Evolutionary conservation across 225 moss, liverwort and hornwort genomes (phyloP).

Genomic region (Climacium dendroides): DNA sequence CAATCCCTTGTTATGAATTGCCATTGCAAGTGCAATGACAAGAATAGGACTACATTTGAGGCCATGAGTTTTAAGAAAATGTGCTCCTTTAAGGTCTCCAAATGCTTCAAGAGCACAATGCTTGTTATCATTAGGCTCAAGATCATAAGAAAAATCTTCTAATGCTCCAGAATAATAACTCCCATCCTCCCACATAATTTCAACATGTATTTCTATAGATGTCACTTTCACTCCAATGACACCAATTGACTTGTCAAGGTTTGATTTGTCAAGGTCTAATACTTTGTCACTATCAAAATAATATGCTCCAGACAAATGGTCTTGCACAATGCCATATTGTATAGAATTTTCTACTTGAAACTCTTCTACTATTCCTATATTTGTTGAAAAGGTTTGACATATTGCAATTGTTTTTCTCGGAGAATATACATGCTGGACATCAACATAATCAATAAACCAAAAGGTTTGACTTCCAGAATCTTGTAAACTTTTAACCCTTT

Average conservation of each 20-base stretch:
- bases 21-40: not conserved
- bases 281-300: too few relatives aligned
- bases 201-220: not conserved
- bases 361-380: accelerated
- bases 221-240: not conserved
- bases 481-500: not conserved
- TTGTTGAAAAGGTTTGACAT: not conserved
- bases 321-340: not conserved
- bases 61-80: not conserved
- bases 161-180: not conserved
- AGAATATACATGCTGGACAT: too few relatives aligned
- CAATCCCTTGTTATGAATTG: not conserved
- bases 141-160: not conserved
- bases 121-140: not conserved
- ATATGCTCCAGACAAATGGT: not conserved
- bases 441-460: not conserved
- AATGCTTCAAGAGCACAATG: not conserved
- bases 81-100: not conserved
- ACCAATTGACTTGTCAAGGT: not conserved
- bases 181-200: not conserved
- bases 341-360: too few relatives aligned
- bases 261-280: too few relatives aligned
- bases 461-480: not conserved
- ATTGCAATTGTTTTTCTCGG: not conserved
- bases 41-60: not conserved